phyloP scores from a whole-genome alignment of 129 eudicot species.

The Deinandra increscens region DNA sequence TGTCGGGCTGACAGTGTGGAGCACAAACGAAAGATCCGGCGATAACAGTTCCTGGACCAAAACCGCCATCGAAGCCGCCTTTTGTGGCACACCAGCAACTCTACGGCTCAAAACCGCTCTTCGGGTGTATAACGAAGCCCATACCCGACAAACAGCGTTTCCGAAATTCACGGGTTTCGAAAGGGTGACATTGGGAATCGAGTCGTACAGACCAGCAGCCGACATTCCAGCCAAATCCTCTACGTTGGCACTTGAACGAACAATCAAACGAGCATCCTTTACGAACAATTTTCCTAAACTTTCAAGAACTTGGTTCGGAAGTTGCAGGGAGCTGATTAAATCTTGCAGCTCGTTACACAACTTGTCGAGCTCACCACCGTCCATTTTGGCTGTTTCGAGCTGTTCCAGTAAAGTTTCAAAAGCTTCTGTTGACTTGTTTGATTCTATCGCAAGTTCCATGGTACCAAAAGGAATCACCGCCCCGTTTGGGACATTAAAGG shows the following conservation, averaged over 20 bases:
- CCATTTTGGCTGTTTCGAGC: slow-evolving; percentile 65
- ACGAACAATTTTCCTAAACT: slow-evolving; percentile 48
- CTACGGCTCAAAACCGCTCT: slow-evolving; percentile 89
- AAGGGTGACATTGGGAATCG: slow-evolving; percentile 82
- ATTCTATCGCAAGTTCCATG: slow-evolving; percentile 70
- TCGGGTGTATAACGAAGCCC: slow-evolving; percentile 95
- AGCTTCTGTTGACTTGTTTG: slow-evolving; percentile 44
- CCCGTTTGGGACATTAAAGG: slow-evolving; percentile 77
- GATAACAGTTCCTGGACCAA: slow-evolving; percentile 91
- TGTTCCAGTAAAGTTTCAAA: slow-evolving; percentile 50
- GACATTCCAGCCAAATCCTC: slow-evolving; percentile 99
- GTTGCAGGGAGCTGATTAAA: slow-evolving; percentile 52
- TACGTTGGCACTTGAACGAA: slow-evolving; percentile 92
- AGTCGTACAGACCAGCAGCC: slow-evolving; percentile 93
- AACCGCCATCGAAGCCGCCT: slow-evolving; percentile 73
- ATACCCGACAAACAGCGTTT: slow-evolving; percentile 68
- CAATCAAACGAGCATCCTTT: slow-evolving; percentile 54
- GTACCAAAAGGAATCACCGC: slow-evolving; percentile 84
- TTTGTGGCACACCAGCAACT: slow-evolving; percentile 75
- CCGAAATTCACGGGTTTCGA: slow-evolving; percentile 66
- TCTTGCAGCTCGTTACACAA: slow-evolving; percentile 58
- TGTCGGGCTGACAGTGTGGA: slow-evolving; percentile 83
- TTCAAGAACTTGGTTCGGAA: slow-evolving; percentile 42
- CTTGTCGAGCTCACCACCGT: slow-evolving; percentile 64
- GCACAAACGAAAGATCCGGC: slow-evolving; percentile 81